A percentile compares a stretch with the other conserved stretches of the same genome.
Conservation (phyloP, 768 basidiomycete genomes). For the Russula earlei region DNA sequence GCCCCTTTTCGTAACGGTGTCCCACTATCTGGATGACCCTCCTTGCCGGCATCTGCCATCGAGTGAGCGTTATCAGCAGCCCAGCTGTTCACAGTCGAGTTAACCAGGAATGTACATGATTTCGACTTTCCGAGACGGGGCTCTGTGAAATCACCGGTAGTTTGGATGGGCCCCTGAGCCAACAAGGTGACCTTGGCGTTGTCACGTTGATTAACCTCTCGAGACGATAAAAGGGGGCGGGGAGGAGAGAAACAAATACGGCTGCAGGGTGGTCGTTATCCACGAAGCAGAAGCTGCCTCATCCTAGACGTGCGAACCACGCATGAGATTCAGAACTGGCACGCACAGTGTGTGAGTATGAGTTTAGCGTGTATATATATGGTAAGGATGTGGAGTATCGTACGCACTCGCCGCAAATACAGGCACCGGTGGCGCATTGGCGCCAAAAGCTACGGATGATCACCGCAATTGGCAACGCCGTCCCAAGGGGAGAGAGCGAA, state of each 20-base stretch:
- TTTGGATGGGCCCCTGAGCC: neutral
- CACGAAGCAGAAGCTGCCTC: neutral
- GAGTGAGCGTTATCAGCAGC: neutral
- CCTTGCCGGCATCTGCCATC: slow-evolving; percentile 5
- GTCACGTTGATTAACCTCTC: neutral
- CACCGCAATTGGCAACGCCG: slow-evolving; percentile 1
- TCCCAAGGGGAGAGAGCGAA: neutral
- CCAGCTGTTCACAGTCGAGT: neutral
- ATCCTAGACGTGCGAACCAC: neutral
- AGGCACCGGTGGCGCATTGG: slow-evolving; percentile 13
- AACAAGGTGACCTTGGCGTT: neutral
- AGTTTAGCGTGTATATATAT: neutral
- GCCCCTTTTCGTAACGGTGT: slow-evolving; percentile 4
- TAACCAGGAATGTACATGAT: neutral
- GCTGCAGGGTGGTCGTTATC: neutral
- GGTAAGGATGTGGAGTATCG: neutral
- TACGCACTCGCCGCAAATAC: neutral
- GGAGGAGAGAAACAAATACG: neutral
- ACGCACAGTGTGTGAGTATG: neutral
- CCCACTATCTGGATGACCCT: neutral
- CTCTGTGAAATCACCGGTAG: neutral
- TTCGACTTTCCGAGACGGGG: neutral
- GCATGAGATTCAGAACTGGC: neutral
- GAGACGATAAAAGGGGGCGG: neutral
- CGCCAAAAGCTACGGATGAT: neutral